Evolutionary conservation across 306 rosid genomes (phyloP), one percentile per base, ranked within the genome.

Genomic region (Fragaria nilgerrensis): DNA sequence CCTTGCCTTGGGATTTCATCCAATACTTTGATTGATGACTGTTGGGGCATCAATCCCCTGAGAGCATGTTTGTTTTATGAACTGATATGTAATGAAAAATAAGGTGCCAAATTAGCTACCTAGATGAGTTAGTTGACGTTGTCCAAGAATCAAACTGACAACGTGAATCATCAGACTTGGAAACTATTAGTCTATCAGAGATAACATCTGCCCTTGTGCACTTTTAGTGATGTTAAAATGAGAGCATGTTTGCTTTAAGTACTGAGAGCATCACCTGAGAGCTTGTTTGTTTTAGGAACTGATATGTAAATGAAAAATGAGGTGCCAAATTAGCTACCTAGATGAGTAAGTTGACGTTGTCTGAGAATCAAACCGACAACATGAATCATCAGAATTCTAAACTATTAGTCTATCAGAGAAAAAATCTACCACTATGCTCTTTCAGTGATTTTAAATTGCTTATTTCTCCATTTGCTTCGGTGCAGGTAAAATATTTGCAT

Each of bases 401-500:
- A 74, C 47, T 62, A 41, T 77, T 22, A 2, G 70, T 9, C 1
- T 34, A 8, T 65, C 43, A 7, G n/a, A 8, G 10, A 19, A 2
- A 5, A 2, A 16, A 36, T 32, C 5, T 44, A 62, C 5, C 66
- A 50, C 52, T 44, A 47, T 48, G 48, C 39, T 6, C 53, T 75
- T 55, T 55, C 39, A 37, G 47, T 71, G 47, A 58, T 78, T 80
- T 58, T 79, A 75, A 64, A 61, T 81, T 75, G 72, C 70, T 47
- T 37, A 17, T 62, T 61, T 74, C 70, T 45, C 49, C 64, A 17
- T 36, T 80, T 78, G 73, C 70, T 55, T 80, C 63, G 63, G 23
- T 74, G 90, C 92, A 95, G 99, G 98, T 95, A 66, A 95, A 90
- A 81, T 95, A 92, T 80, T 88, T 92, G 89, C 99, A 92, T 79